Conservation (phyloP, 1,139 yeast genomes). For the Zygoascus sp. region DNA sequence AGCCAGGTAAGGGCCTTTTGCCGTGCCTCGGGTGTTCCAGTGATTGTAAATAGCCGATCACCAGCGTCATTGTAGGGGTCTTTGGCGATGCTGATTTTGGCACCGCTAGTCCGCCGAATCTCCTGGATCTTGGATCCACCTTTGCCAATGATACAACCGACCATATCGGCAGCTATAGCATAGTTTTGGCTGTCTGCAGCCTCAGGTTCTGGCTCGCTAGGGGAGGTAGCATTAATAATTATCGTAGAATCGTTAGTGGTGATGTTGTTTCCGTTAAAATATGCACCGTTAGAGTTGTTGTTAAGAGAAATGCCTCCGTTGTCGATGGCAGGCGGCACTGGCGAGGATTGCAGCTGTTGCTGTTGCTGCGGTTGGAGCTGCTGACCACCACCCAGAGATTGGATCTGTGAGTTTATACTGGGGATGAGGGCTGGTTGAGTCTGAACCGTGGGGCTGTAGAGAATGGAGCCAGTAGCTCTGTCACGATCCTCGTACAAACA, state of each 20-base stretch:
- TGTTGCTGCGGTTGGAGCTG: not conserved
- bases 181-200: conserved; percentile 8
- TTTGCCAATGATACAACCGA: conserved; percentile 87
- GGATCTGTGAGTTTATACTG: conserved; percentile 1
- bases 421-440: not conserved
- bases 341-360: not conserved
- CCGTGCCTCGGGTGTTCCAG: conserved; percentile 44
- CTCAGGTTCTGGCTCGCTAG: conserved; percentile 11
- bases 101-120: conserved; percentile 74
- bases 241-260: conserved; percentile 4
- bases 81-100: conserved; percentile 73
- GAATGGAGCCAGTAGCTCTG: conserved; percentile 56
- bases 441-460: conserved; percentile 49
- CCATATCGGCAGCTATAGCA: conserved; percentile 61
- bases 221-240: conserved; percentile 10
- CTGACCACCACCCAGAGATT: not conserved
- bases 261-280: not conserved
- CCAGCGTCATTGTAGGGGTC: conserved; percentile 57
- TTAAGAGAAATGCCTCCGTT: not conserved
- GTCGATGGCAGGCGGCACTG: not conserved
- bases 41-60: conserved; percentile 68
- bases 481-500: conserved; percentile 70
- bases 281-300: conserved; percentile 2
- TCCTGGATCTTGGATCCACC: conserved; percentile 85
- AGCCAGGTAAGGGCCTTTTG: conserved; percentile 55